phyloP scores from a whole-genome alignment of 306 rosid species.

The Coriaria nepalensis region DNA sequence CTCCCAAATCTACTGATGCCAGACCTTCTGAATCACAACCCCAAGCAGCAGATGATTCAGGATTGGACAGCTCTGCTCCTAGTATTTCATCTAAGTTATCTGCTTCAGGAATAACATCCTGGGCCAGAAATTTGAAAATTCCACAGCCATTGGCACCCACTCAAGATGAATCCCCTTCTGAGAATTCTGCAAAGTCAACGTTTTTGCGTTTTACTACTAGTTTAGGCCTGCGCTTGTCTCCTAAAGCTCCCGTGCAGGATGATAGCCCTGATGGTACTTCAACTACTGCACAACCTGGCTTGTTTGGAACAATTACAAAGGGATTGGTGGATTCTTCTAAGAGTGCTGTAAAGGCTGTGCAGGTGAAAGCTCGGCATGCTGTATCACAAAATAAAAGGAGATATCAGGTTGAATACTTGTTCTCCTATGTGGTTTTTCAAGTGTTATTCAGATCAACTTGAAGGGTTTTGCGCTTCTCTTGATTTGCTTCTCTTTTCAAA shows the following conservation, averaged over 20 bases:
- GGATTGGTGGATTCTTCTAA: conserved; percentile 84
- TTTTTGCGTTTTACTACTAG: conserved; percentile 85
- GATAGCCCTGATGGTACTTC: conserved; percentile 39
- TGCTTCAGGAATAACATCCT: conserved; percentile 59
- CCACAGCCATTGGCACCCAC: conserved; percentile 51
- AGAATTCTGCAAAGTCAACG: conserved; percentile 54
- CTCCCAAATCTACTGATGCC: conserved; percentile 19
- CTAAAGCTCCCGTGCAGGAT: conserved; percentile 41
- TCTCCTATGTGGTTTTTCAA: conserved; percentile 8
- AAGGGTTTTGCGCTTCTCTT: too few species aligned
- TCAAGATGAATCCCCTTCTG: conserved; percentile 56
- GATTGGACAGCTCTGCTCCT: conserved; percentile 27
- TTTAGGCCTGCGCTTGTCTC: conserved; percentile 73
- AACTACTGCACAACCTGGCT: conserved; percentile 44
- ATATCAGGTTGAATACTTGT: conserved; percentile 58
- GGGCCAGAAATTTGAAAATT: conserved; percentile 81
- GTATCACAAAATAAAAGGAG: conserved; percentile 98
- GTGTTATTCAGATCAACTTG: not conserved
- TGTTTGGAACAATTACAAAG: conserved; percentile 65
- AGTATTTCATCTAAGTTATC: conserved; percentile 37
- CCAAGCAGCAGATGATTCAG: conserved; percentile 27
- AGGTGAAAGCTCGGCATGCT: conserved; percentile 91
- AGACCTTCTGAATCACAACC: conserved; percentile 25
- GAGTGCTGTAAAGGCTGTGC: conserved; percentile 97
- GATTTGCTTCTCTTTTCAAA: too few species aligned